Evolutionary conservation across 306 rosid genomes (phyloP).

Genomic region (Lagenaria siceraria): DNA sequence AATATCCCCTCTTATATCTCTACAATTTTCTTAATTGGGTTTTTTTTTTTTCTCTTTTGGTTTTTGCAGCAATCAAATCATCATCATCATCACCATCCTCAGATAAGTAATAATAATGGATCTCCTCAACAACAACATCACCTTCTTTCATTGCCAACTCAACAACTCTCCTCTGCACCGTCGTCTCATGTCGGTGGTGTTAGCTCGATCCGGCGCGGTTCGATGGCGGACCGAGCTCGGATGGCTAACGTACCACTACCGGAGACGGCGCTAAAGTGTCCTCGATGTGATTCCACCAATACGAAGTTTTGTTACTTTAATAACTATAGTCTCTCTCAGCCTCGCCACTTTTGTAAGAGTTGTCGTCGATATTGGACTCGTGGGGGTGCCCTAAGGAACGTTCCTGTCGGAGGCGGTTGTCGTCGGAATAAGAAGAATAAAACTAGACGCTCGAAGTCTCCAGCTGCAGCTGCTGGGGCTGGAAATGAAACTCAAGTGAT

Average conservation of each 20-base stretch:
- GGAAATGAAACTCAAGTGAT: conserved; percentile 11
- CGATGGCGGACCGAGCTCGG: conserved; percentile 88
- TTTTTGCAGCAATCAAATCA: conserved; percentile 24
- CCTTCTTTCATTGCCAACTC: conserved; percentile 27
- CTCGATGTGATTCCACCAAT: conserved; percentile 79
- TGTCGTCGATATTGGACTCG: conserved; percentile 93
- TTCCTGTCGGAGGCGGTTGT: conserved; percentile 93
- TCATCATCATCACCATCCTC: conserved; percentile 7
- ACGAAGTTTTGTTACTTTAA: conserved; percentile 91
- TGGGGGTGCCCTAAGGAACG: conserved; percentile 77
- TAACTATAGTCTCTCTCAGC: conserved; percentile 72
- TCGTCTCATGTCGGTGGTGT: conserved; percentile 15
- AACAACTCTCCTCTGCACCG: conserved; percentile 3
- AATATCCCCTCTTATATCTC: conserved; percentile 8
- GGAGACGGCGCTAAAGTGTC: conserved; percentile 73
- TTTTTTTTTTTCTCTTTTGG: neutral
- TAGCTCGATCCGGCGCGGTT: conserved; percentile 46
- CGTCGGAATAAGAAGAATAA: conserved; percentile 81
- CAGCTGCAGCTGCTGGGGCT: neutral
- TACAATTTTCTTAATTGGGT: neutral
- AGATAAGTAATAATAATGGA: conserved; percentile 14
- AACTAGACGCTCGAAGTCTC: conserved; percentile 55
- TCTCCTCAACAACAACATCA: conserved; percentile 25
- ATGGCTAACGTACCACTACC: conserved; percentile 68
- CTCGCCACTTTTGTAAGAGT: conserved; percentile 92